Evolutionary conservation across 257 asterid species (phyloP).

Genomic region (Salvia rosmarinus): DNA sequence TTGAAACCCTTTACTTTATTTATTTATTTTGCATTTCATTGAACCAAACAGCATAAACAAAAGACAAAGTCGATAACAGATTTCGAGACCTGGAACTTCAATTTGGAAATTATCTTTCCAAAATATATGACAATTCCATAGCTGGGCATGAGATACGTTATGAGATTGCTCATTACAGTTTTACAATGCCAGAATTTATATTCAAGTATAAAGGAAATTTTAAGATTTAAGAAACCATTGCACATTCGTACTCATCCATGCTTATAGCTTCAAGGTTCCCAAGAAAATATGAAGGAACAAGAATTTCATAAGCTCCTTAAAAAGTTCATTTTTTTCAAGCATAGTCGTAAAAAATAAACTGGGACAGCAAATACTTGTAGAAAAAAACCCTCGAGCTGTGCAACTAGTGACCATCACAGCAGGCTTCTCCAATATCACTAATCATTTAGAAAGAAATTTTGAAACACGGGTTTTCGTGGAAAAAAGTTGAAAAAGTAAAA

Average conservation of each 20-base stretch:
- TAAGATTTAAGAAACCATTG: background rate
- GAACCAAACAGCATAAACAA: background rate
- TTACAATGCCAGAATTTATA: background rate
- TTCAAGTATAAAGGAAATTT: background rate
- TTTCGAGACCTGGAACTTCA: background rate
- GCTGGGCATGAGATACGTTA: background rate
- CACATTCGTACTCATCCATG: background rate
- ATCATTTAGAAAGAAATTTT: background rate
- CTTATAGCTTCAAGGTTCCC: background rate
- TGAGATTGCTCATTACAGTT: background rate
- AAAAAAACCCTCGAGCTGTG: background rate
- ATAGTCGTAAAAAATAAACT: background rate
- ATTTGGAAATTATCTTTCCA: background rate
- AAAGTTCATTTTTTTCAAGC: conserved; percentile 6
- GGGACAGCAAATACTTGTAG: too few species aligned
- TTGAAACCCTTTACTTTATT: background rate
- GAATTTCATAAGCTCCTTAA: background rate
- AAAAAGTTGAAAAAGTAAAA: background rate
- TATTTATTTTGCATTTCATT: background rate
- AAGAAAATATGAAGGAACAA: background rate
- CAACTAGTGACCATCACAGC: background rate
- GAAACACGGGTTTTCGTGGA: background rate
- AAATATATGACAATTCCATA: background rate
- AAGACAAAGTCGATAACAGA: background rate
- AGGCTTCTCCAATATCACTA: background rate